Evolutionary conservation across 202 grass and related monocot genomes (phyloP), one percentile per base, ranked within the genome.

Genomic region (Setaria viridis): DNA sequence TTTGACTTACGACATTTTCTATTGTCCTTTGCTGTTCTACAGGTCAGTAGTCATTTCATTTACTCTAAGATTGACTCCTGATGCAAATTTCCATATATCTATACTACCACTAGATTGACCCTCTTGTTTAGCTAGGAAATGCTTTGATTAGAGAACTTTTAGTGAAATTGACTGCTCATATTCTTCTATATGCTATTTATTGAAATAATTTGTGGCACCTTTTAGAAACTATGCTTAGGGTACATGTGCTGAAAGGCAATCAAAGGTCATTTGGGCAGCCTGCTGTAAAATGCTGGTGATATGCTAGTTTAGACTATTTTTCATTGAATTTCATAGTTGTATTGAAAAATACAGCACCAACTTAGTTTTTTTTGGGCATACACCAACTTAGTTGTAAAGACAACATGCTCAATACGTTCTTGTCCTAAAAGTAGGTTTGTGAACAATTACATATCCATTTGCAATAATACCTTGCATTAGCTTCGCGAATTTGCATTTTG

Each of bases 21-120:
- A 57, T 79, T 20, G 59, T 69, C 14, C 5, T 80, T 67, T 82
- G 37, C 53, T 86, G 11, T 62, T 85, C 57, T 85, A 21, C 92
- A 99, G 97, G 91, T 99, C 79, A 93, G 97, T 69, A 99, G 97
- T 84, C 91, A 93, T 78, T 15, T 74, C 29, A 2, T 74, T 53
- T 74, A 34, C 71, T 51, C 48, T 15, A 73, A 74, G 50, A 53
- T 74, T 74, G 15, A 74, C 32, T 34, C 71, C 30, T 20, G 72
- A 54, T 74, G 29, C 13, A 19, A 35, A 34, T 54, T 9, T 6
- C 30, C 49, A 7, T 55, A 37, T 14, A 74, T 74, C 21, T 19
- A 9, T 74, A 34, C 7, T 74, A 29, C 70, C 47, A 34, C 49
- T 53, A 29, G 70, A 74, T 74, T 34, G 53, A 74, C 29, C 30